Conservation (phyloP, 139 green algal genomes). For the Chlamydomonas urium region DNA sequence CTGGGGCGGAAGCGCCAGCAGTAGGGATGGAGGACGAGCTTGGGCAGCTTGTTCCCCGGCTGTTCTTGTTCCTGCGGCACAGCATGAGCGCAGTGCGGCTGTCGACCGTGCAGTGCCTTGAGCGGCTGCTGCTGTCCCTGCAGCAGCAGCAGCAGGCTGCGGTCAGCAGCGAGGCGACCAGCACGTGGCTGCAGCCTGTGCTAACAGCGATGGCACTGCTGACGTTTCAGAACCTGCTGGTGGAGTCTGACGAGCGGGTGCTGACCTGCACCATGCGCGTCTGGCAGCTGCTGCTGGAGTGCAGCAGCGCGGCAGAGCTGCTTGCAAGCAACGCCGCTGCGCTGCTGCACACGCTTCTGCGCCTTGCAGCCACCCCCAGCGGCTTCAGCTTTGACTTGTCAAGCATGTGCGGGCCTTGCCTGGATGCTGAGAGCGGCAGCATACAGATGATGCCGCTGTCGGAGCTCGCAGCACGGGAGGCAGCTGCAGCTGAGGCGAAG, state of each 20-base stretch:
- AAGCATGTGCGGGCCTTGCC: conserved; percentile 15
- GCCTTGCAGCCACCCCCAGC: conserved; percentile 28
- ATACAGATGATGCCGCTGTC: conserved; percentile 14
- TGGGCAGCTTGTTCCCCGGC: conserved; percentile 16
- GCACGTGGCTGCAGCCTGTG: conserved; percentile 39
- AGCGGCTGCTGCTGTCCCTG: conserved; percentile 39
- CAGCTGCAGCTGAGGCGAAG: no score
- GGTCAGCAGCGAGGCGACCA: conserved; percentile 2
- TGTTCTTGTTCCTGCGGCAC: conserved; percentile 47
- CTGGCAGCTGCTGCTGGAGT: conserved; percentile 59
- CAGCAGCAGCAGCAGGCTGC: conserved; percentile 1
- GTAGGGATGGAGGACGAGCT: conserved; percentile 15
- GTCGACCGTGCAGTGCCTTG: conserved; percentile 58
- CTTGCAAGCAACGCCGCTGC: conserved; percentile 7
- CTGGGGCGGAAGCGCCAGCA: conserved; percentile 4
- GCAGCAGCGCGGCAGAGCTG: neutral
- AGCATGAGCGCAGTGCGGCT: conserved; percentile 65
- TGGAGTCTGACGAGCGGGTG: conserved; percentile 57
- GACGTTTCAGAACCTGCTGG: conserved; percentile 75
- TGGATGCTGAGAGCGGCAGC: neutral
- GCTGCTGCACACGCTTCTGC: neutral
- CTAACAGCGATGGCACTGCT: conserved; percentile 46
- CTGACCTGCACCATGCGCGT: conserved; percentile 37
- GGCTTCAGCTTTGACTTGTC: conserved; percentile 31
- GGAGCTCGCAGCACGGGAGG: no score